Evolutionary conservation across 1,139 yeast genomes (phyloP).

Genomic region (Yamadazyma sp.): DNA sequence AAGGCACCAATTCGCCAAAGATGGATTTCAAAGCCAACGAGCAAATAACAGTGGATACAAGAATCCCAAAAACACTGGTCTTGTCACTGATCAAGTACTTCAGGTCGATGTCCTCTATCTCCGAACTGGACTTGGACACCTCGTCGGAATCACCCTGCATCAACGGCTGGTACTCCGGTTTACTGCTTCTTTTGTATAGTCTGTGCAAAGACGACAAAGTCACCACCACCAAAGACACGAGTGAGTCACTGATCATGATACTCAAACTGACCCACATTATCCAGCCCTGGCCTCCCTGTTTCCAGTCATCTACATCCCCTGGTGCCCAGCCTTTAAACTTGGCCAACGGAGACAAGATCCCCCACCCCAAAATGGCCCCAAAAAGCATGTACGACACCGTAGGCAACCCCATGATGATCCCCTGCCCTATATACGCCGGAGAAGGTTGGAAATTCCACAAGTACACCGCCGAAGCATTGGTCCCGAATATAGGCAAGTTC

Average conservation of each 20-base stretch:
- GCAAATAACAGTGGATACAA: conserved; percentile 66
- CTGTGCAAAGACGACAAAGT: conserved; percentile 42
- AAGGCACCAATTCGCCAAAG: conserved; percentile 71
- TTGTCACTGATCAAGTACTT: conserved; percentile 52
- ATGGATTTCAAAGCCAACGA: conserved; percentile 60
- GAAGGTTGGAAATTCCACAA: conserved; percentile 93
- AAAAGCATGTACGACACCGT: conserved; percentile 89
- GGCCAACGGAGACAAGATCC: conserved; percentile 77
- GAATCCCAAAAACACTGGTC: conserved; percentile 60
- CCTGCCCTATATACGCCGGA: conserved; percentile 97
- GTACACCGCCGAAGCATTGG: conserved; percentile 58
- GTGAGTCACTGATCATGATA: conserved; percentile 90
- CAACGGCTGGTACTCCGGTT: conserved; percentile 9
- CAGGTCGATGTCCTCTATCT: conserved; percentile 16
- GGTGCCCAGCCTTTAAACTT: conserved; percentile 79
- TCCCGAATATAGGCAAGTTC: conserved; percentile 75
- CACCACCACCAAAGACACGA: conserved; percentile 75
- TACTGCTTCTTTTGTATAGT: background rate
- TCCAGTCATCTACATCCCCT: conserved; percentile 90
- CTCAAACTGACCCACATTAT: conserved; percentile 91
- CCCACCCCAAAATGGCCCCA: conserved; percentile 94
- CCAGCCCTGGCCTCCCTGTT: conserved; percentile 95
- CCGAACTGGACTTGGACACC: background rate
- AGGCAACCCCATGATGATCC: conserved; percentile 94
- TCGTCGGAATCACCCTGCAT: background rate